Evolutionary conservation across 495 filamentous ascomycete genomes (phyloP), one percentile per base, ranked within the genome.

Genomic region (Aspergillus kassunensis): DNA sequence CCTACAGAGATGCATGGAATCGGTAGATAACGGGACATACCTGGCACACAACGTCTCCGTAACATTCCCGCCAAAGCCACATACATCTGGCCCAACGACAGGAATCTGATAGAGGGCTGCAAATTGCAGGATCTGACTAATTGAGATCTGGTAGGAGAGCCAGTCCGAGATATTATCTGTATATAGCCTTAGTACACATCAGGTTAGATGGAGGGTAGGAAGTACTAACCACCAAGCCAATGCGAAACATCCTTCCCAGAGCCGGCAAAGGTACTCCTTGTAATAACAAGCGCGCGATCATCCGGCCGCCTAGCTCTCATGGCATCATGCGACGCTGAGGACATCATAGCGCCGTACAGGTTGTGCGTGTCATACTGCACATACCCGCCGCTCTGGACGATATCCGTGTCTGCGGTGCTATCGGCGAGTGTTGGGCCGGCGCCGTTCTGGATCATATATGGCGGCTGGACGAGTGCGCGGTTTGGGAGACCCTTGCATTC

Each of bases 341-440:
- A 84, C 90, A 95, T 96, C 88, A 95, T 89, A 8, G 80, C 83
- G 30, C 90, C 90, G 64, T 89, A 92, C 8, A 95, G 67, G 62
- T 95, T 96, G 67, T 96, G 90, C 3, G 82, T 85, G 54, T 89
- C 90, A 61, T 91, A 92, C 66, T 90, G 85, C 9, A 68, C 67
- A 45, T 83, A 75, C 1, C 86, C 87, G 54, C 87, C 62, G 0
- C 60, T 84, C 44, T 95, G 88, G 4, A 88, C 73, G 33, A 92
- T 63, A 65, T 90, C 78, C 2, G 89, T 91, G 57, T 84, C 73
- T 46, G 90, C 79, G 0, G 90, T 92, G 55, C 83, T 78, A 66
- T 88, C 86, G 33, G 79, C 84, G 34, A 95, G 70, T 27, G 41
- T 44, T 3, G 80, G 78, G 13, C 85, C 85, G 2, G 79, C 83